phyloP scores from a whole-genome alignment of 805 yeast genomes.

The Suhomyces faveliae region DNA sequence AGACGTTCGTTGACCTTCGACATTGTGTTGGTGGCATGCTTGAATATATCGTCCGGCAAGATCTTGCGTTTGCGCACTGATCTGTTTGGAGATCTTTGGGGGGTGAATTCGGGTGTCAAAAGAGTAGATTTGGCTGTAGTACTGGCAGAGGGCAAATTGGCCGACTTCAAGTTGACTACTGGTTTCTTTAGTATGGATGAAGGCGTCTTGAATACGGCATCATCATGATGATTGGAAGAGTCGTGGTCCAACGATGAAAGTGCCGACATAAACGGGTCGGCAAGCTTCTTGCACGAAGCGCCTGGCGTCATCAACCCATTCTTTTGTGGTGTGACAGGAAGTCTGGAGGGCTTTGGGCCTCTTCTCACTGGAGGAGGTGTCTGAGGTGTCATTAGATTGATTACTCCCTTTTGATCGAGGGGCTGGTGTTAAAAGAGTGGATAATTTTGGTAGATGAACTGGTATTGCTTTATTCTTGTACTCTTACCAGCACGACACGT shows the following conservation, averaged over 20 bases:
- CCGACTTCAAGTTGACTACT: background rate
- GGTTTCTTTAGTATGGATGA: conserved; percentile 9
- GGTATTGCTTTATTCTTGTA: background rate
- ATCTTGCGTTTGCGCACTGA: conserved; percentile 16
- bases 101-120: conserved; percentile 33
- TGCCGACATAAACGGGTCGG: conserved; percentile 1
- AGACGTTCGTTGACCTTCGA: conserved; percentile 8
- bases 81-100: conserved; percentile 27
- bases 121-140: conserved; percentile 9
- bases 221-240: background rate
- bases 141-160: background rate
- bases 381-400: conserved; percentile 2
- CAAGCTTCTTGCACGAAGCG: conserved; percentile 1
- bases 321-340: conserved; percentile 2
- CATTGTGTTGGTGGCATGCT: conserved; percentile 7
- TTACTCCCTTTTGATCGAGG: background rate
- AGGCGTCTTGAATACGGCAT: conserved; percentile 7
- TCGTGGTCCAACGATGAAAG: background rate
- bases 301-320: conserved; percentile 5
- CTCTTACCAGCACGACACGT: background rate
- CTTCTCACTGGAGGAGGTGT: conserved; percentile 3
- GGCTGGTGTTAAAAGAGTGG: background rate
- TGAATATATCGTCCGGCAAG: conserved; percentile 17
- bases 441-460: background rate
- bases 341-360: background rate